These are phyloP conservation scores for Colletotrichum tamarilloi DNA, from an alignment of 2,329 filamentous ascomycete species.

Conservation along the genomic window DNA sequence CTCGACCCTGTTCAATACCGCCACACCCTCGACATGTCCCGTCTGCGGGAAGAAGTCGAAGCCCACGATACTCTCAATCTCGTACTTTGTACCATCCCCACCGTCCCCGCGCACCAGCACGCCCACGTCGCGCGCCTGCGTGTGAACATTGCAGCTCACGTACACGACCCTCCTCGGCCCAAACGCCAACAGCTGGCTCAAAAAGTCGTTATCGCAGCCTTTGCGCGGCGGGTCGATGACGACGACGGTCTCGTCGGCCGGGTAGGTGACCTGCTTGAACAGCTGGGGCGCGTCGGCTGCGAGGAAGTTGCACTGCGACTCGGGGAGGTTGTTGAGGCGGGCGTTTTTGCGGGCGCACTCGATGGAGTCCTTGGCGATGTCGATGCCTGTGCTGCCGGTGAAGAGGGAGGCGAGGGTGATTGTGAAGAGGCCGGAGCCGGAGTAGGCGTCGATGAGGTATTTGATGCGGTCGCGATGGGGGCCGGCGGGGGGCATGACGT, in stretches of 20 bases:
- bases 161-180: conserved; percentile 87
- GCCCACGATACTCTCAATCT: conserved; percentile 89
- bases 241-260: conserved; percentile 86
- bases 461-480: conserved; percentile 64
- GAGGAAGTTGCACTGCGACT: conserved; percentile 81
- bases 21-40: conserved; percentile 76
- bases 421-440: conserved; percentile 95
- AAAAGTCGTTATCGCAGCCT: conserved; percentile 88
- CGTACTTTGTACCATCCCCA: conserved; percentile 65
- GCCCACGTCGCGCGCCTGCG: conserved; percentile 92
- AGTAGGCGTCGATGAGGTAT: conserved; percentile 97
- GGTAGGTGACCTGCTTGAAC: conserved; percentile 80
- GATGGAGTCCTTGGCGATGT: conserved; percentile 86
- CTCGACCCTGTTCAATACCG: conserved; percentile 70
- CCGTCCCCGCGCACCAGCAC: conserved; percentile 78
- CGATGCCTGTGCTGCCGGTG: conserved; percentile 87
- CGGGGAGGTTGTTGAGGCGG: conserved; percentile 74
- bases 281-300: conserved; percentile 87
- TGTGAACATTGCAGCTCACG: conserved; percentile 98
- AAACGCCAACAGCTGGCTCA: conserved; percentile 82
- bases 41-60: conserved; percentile 99
- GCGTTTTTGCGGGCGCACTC: conserved; percentile 83
- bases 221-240: conserved; percentile 97
- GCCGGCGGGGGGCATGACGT: conserved; percentile 70
- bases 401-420: conserved; percentile 90